These are phyloP conservation scores for Incumbomyces delicatus DNA, from an alignment of 2,329 filamentous ascomycete species.

Conservation along the genomic window DNA sequence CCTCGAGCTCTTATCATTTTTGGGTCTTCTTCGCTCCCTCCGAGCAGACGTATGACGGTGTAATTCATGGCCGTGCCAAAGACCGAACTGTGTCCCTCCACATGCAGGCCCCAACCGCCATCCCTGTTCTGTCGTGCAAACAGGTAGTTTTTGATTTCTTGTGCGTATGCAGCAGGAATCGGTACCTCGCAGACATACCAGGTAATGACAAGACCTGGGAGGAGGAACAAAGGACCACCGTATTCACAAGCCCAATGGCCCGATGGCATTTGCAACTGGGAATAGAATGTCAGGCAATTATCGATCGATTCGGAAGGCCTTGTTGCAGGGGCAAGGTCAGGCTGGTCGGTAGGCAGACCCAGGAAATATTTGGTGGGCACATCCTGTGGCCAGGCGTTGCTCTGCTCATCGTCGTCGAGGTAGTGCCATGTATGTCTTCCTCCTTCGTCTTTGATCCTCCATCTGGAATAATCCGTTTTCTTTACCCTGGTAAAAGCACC, in stretches of 20 bases:
- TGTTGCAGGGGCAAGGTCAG: conserved; percentile 58
- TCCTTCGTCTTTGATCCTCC: conserved; percentile 68
- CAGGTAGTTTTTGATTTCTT: conserved; percentile 87
- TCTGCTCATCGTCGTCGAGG: conserved; percentile 59
- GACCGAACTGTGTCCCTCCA: conserved; percentile 83
- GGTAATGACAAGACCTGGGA: conserved; percentile 73
- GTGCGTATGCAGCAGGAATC: conserved; percentile 67
- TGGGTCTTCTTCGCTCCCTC: conserved; percentile 72
- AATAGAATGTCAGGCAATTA: conserved; percentile 83
- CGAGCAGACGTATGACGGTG: conserved; percentile 66
- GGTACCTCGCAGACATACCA: conserved; percentile 86
- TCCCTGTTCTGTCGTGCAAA: conserved; percentile 76
- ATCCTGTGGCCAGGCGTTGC: conserved; percentile 72
- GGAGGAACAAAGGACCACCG: conserved; percentile 90
- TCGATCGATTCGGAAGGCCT: conserved; percentile 66
- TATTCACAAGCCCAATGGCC: conserved; percentile 98
- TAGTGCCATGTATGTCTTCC: conserved; percentile 95
- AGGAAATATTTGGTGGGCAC: conserved; percentile 83
- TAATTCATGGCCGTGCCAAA: conserved; percentile 91
- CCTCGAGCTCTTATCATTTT: conserved; percentile 76
- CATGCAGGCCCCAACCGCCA: conserved; percentile 95
- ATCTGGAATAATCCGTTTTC: conserved; percentile 69
- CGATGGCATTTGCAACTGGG: conserved; percentile 73
- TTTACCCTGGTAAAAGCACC: conserved; percentile 19
- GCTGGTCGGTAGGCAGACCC: conserved; percentile 63